These are phyloP conservation scores for Marasmius oreades DNA, from an alignment of 1,284 basidiomycete genomes.

Conservation along the genomic window DNA sequence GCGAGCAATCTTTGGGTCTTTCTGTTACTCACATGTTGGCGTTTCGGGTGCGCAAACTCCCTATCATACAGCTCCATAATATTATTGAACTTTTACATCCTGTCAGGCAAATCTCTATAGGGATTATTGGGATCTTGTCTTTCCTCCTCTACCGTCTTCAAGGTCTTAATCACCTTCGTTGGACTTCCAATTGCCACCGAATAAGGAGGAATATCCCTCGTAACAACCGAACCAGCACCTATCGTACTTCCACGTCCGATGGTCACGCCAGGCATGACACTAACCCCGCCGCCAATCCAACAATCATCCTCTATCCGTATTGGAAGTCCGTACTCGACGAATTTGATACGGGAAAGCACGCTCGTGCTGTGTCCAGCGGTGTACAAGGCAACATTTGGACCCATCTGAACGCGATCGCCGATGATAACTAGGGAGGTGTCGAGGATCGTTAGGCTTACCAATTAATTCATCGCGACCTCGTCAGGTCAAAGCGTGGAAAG, in stretches of 20 bases:
- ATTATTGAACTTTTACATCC: not conserved
- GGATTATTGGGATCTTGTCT: not conserved
- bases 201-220: conserved; percentile 14
- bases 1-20: too few relatives aligned
- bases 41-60: too few relatives aligned
- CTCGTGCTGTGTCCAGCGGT: conserved; percentile 15
- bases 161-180: conserved; percentile 9
- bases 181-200: conserved; percentile 13
- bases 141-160: not conserved
- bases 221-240: conserved; percentile 21
- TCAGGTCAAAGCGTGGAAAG: too few relatives aligned
- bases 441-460: conserved; percentile 11
- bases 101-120: not conserved
- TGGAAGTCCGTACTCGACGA: conserved; percentile 11
- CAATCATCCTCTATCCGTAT: conserved; percentile 17
- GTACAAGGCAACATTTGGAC: conserved; percentile 18
- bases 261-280: conserved; percentile 18
- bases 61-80: too few relatives aligned
- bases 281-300: conserved; percentile 19
- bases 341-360: conserved; percentile 11
- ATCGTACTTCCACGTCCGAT: conserved; percentile 20
- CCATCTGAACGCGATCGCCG: conserved; percentile 16
- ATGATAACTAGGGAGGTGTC: conserved; percentile 18
- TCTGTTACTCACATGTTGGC: too few relatives aligned
- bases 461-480: too few relatives aligned